A percentile compares a stretch with the other conserved stretches of the same genome.
phyloP scores from a whole-genome alignment of 1,139 yeast genomes.

The Eremothecium sinecaudum region DNA sequence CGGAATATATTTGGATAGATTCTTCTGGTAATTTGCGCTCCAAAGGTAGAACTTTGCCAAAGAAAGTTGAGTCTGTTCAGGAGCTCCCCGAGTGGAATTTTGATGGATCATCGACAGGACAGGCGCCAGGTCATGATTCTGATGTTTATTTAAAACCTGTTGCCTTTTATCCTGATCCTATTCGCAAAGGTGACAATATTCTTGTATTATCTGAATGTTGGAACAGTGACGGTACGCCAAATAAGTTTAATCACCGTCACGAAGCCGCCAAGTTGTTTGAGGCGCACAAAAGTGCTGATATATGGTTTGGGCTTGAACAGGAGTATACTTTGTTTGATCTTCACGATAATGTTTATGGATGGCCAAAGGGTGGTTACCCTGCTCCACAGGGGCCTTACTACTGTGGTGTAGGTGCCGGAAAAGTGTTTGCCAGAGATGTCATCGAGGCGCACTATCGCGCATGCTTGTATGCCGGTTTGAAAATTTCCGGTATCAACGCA shows the following conservation, averaged over 20 bases:
- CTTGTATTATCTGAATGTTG: constrained; percentile 93
- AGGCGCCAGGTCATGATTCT: constrained; percentile 97
- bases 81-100: constrained; percentile 99
- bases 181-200: constrained; percentile 95
- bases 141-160: constrained; percentile 92
- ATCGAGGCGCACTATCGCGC: constrained; percentile 99
- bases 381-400: constrained; percentile 99
- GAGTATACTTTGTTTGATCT: constrained; percentile 95
- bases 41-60: constrained; percentile 76
- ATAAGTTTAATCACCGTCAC: constrained; percentile 95
- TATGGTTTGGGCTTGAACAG: constrained; percentile 98
- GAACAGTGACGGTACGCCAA: constrained; percentile 98
- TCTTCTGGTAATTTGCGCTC: constrained; percentile 89
- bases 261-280: constrained; percentile 93
- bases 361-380: constrained; percentile 99
- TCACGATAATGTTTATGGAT: constrained; percentile 83
- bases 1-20: constrained; percentile 98
- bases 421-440: constrained; percentile 95
- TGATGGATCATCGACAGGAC: constrained; percentile 97
- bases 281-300: constrained; percentile 75
- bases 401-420: constrained; percentile 99
- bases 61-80: constrained; percentile 61
- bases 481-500: constrained; percentile 93
- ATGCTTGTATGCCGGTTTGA: constrained; percentile 83
- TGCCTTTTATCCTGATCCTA: constrained; percentile 90